Percentiles rank a stretch among this genome's conserved stretches.
Evolutionary conservation across 106 monocot genomes (phyloP).

Genomic region (Dendrobium nobile): DNA sequence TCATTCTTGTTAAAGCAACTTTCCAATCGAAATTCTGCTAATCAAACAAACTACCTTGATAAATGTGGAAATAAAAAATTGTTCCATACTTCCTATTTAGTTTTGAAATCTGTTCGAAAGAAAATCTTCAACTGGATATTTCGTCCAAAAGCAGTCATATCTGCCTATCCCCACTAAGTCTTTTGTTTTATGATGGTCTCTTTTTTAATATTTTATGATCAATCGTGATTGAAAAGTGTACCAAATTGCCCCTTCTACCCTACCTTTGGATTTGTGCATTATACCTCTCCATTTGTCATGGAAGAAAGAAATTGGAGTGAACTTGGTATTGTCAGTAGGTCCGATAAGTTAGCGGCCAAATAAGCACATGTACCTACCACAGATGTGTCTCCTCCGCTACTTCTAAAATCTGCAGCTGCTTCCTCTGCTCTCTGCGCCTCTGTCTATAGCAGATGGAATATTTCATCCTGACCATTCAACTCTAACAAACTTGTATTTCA

Average conservation of each 20-base stretch:
- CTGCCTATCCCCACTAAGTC: neutral
- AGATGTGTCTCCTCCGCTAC: too few species aligned
- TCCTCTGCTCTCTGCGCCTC: too few species aligned
- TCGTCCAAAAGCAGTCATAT: neutral
- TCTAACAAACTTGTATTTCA: too few species aligned
- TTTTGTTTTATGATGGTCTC: neutral
- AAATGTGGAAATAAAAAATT: neutral
- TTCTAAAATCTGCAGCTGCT: too few species aligned
- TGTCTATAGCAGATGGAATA: too few species aligned
- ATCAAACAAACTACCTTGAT: neutral
- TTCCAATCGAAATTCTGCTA: neutral
- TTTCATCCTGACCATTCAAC: too few species aligned
- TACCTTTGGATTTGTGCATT: neutral
- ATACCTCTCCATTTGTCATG: neutral
- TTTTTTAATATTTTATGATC: neutral
- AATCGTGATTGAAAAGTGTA: neutral
- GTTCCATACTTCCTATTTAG: neutral
- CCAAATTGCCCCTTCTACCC: neutral
- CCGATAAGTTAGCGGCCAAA: too few species aligned
- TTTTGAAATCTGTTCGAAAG: neutral
- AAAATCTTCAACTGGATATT: neutral
- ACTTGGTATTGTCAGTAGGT: too few species aligned
- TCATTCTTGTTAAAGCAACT: neutral
- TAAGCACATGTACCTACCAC: too few species aligned
- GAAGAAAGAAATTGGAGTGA: too few species aligned